Conservation (phyloP, 345 rosid genomes). For the Mercurialis annua region DNA sequence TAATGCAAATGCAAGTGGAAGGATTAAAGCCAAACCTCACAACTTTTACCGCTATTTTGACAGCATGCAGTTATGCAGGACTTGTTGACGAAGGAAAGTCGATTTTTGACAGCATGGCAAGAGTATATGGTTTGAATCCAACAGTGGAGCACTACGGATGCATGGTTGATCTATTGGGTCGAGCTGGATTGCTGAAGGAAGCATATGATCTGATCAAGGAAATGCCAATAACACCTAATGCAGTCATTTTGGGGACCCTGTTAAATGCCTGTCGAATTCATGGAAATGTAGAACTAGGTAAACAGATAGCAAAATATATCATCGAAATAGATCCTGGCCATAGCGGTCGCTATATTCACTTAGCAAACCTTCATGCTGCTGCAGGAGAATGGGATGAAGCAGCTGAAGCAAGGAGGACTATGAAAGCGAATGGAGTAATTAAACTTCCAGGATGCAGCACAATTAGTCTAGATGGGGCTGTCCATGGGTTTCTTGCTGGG, state of each 20-base stretch:
- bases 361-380: conserved; percentile 50
- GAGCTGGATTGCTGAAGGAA: conserved; percentile 62
- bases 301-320: conserved; percentile 48
- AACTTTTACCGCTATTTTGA: conserved; percentile 64
- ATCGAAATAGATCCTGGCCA: conserved; percentile 50
- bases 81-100: conserved; percentile 53
- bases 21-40: conserved; percentile 60
- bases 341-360: conserved; percentile 57
- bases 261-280: conserved; percentile 63
- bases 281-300: conserved; percentile 46
- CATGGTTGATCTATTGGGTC: conserved; percentile 73
- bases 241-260: conserved; percentile 61
- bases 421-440: conserved; percentile 44
- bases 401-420: conserved; percentile 46
- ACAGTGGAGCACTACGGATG: conserved; percentile 76
- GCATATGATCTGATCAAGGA: conserved; percentile 41
- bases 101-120: conserved; percentile 45
- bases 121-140: conserved; percentile 45
- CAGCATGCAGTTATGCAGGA: conserved; percentile 70
- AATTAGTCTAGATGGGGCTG: conserved; percentile 45
- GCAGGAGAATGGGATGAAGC: conserved; percentile 58
- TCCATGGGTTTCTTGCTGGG: conserved; percentile 60
- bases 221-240: conserved; percentile 63
- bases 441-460: conserved; percentile 68
- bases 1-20: conserved; percentile 46